Conservation (phyloP, 441 rosid species). For the Pelargonium cotyledonis region DNA sequence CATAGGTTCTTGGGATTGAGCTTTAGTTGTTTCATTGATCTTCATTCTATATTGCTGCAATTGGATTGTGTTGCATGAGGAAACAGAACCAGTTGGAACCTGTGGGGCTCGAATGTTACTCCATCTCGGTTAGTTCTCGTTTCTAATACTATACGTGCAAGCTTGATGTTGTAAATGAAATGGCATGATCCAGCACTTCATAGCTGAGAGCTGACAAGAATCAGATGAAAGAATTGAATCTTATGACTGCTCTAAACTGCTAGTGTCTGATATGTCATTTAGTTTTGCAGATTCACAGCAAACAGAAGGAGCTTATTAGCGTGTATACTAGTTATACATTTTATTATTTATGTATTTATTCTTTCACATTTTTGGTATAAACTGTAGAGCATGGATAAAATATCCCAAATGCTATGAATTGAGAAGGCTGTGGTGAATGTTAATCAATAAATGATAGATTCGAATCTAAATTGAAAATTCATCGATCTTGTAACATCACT, state of each 20-base stretch:
- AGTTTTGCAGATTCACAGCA: background rate
- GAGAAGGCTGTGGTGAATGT: too few species aligned
- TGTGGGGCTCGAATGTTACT: background rate
- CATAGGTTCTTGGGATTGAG: background rate
- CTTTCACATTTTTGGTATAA: conserved; percentile 4
- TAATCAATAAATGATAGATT: too few species aligned
- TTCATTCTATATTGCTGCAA: background rate
- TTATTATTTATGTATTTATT: conserved; percentile 6
- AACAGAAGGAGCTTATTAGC: background rate
- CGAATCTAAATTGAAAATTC: too few species aligned
- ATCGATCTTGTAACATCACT: too few species aligned
- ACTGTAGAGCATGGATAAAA: background rate
- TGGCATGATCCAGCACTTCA: too few species aligned
- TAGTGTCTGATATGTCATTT: background rate
- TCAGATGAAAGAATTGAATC: background rate
- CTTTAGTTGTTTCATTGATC: background rate
- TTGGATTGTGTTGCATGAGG: background rate
- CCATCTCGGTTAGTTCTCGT: background rate
- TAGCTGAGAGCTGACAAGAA: background rate
- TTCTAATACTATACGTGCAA: conserved; percentile 2
- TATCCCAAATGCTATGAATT: too few species aligned
- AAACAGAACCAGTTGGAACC: background rate
- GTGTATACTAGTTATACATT: background rate
- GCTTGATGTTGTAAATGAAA: background rate
- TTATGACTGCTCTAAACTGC: background rate